Base-by-base conservation (phyloP, 2,329 filamentous ascomycete species). In the Fusarium sp. region DNA sequence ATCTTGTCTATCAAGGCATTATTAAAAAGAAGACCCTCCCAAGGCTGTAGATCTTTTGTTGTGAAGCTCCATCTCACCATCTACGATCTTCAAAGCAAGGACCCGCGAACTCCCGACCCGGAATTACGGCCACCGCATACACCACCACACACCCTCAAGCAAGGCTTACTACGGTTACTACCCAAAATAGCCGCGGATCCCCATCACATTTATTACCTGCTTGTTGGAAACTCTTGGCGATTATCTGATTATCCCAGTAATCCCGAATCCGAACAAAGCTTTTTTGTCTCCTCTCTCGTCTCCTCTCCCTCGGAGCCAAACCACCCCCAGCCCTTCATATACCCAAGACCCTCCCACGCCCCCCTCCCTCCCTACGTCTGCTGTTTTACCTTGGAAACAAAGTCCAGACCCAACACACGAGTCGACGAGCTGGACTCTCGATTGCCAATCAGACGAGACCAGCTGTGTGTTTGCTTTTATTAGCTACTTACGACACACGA, bases 141-240 rank as follows among this genome's bases (percentile, higher is more conserved):
- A 32, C 30, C 30, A 32, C 30, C 27, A 30, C 30, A 32, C 30
- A 32, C 30, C 30, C 30, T 32, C 30, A 32, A 32, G 9, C 57
- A 45, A 45, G 43, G 43, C 43, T 48, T 48, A 48, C 43, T 45
- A 39, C 37, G 37, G 34, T 35, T 41, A 41, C 18, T 62, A 68
- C 66, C 52, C 67, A 75, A 73, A 75, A 73, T 75, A 75, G 72
- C 73, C 67, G 73, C 72, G 70, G 73, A 75, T 75, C 73, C 70
- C 67, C 70, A 73, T 75, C 73, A 75, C 72, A 56, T 72, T 69
- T 63, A 72, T 54, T 63, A 35, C 20, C 39, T 56, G 11, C 20
- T 52, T 56, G 11, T 32, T 52, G 25, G 48, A 30, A 30, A 27
- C 41, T 58, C 69, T 71, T 58, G 59, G 58, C 58, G 30, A 32